A percentile compares a stretch with the other conserved stretches of the same genome.
Evolutionary conservation across 2,329 filamentous ascomycete genomes (phyloP).

Genomic region (Colletotrichum filicis): DNA sequence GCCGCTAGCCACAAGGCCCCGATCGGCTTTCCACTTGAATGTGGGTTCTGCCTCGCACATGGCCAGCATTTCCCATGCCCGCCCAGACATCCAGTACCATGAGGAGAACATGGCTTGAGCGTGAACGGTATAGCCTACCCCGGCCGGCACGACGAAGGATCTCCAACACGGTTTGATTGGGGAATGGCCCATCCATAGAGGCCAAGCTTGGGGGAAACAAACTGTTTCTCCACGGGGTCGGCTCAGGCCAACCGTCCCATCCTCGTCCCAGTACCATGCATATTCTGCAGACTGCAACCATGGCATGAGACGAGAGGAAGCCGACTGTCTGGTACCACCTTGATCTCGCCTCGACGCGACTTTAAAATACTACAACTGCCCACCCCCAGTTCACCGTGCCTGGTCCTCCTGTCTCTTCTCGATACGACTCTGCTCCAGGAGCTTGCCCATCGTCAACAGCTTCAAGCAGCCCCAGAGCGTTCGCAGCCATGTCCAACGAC

Average conservation of each 20-base stretch:
- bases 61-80: background rate
- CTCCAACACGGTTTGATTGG: slow-evolving; percentile 12
- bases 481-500: slow-evolving; percentile 26
- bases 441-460: slow-evolving; percentile 17
- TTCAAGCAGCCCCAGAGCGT: slow-evolving; percentile 10
- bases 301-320: slow-evolving; percentile 10
- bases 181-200: slow-evolving; percentile 12
- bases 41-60: slow-evolving; percentile 20
- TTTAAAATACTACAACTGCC: slow-evolving; percentile 23
- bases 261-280: slow-evolving; percentile 13
- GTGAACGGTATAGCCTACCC: background rate
- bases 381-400: slow-evolving; percentile 1
- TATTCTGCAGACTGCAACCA: slow-evolving; percentile 26
- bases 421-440: slow-evolving; percentile 23
- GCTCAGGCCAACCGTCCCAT: background rate
- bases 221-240: background rate
- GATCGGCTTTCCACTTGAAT: slow-evolving; percentile 21
- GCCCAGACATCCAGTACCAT: slow-evolving; percentile 12
- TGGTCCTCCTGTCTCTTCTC: slow-evolving; percentile 1
- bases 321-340: slow-evolving; percentile 22
- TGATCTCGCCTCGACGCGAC: slow-evolving; percentile 15
- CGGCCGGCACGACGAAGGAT: slow-evolving; percentile 4
- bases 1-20: slow-evolving; percentile 18
- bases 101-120: slow-evolving; percentile 16
- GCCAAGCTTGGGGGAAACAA: slow-evolving; percentile 22